Evolutionary conservation across 2,329 filamentous ascomycete genomes (phyloP).

Genomic region (Cucurbitaria berberidis): DNA sequence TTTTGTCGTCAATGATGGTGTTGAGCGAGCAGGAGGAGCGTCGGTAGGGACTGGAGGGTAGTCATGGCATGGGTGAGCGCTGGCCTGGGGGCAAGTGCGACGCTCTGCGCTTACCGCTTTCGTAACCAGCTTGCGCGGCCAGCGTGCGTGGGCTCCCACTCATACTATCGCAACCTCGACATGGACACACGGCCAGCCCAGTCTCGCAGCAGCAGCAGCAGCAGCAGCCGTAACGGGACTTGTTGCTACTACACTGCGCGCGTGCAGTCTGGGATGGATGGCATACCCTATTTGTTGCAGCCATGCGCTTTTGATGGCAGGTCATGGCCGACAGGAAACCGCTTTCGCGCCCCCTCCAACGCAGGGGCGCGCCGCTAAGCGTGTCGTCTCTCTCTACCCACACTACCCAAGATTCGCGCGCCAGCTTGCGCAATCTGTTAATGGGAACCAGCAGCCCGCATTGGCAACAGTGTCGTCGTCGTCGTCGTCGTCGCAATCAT

Average conservation of each 20-base stretch:
- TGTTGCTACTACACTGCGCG: not conserved
- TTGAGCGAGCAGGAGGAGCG: slow-evolving; percentile 3
- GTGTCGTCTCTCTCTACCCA: too few species aligned
- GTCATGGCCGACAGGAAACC: too few species aligned
- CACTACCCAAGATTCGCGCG: not conserved
- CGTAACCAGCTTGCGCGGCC: slow-evolving; percentile 17
- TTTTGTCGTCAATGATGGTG: slow-evolving; percentile 9
- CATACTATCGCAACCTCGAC: slow-evolving; percentile 18
- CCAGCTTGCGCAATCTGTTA: slow-evolving; percentile 1
- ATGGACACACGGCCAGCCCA: slow-evolving; percentile 16
- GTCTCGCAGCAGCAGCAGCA: slow-evolving; percentile 10
- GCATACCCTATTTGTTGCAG: too few species aligned
- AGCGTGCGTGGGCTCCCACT: slow-evolving; percentile 19
- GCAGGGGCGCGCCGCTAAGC: not conserved
- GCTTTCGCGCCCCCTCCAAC: too few species aligned
- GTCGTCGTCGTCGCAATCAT: not conserved
- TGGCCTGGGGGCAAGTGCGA: slow-evolving; percentile 19
- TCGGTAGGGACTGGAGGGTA: slow-evolving; percentile 14
- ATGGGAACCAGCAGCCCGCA: not conserved
- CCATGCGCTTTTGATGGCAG: too few species aligned
- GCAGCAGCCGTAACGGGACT: not conserved
- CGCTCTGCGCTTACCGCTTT: slow-evolving; percentile 16
- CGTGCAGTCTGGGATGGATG: too few species aligned
- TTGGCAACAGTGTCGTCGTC: not conserved
- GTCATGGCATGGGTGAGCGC: slow-evolving; percentile 18